These are phyloP conservation scores for Macrotyloma uniflorum DNA, from an alignment of 306 rosid genomes.

Conservation along the genomic window DNA sequence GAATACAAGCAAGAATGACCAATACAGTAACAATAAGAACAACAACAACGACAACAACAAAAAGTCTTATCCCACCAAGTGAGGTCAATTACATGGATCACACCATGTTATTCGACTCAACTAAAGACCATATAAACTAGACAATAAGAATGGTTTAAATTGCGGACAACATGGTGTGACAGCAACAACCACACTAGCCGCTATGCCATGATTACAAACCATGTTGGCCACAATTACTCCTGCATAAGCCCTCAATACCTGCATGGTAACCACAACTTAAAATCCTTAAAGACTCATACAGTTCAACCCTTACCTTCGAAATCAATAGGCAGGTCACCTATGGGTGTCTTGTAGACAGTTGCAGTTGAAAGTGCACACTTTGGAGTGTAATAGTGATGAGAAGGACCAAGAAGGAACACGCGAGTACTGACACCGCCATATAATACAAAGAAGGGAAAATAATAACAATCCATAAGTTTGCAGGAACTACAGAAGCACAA, in stretches of 20 bases:
- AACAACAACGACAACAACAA: neutral
- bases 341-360: conserved; percentile 91
- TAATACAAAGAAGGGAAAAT: neutral
- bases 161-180: neutral
- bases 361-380: conserved; percentile 93
- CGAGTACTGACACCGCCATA: conserved; percentile 63
- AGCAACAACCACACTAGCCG: neutral
- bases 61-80: neutral
- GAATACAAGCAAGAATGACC: neutral
- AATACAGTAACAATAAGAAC: neutral
- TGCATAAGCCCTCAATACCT: neutral
- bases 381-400: conserved; percentile 89
- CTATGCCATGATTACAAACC: neutral
- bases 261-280: neutral
- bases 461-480: neutral
- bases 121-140: neutral
- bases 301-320: conserved; percentile 71
- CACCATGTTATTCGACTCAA: neutral
- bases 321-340: conserved; percentile 92
- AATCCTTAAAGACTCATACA: neutral
- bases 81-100: neutral
- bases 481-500: neutral
- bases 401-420: conserved; percentile 97
- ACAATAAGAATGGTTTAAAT: neutral
- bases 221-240: neutral